Conservation (phyloP, 2,329 filamentous ascomycete species). For the Fusarium begoniae region DNA sequence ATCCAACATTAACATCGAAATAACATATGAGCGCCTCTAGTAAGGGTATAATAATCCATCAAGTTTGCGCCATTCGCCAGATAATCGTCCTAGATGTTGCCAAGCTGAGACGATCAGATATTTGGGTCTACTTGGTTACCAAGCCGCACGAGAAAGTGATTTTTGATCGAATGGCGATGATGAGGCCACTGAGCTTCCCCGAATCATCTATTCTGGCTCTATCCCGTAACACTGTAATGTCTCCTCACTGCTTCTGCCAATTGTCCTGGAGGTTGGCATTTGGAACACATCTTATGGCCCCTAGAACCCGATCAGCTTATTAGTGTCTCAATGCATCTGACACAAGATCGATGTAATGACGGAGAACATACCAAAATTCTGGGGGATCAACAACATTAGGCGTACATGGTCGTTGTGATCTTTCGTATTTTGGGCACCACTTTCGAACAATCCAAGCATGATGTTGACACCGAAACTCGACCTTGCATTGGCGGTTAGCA, state of each 20-base stretch:
- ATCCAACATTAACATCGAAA: not conserved
- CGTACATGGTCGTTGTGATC: conserved; percentile 34
- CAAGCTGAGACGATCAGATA: not conserved
- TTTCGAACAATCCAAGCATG: conserved; percentile 39
- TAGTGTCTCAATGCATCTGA: not conserved
- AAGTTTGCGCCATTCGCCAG: not conserved
- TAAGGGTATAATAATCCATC: not conserved
- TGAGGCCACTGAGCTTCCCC: not conserved
- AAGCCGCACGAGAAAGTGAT: not conserved
- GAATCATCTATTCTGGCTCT: not conserved
- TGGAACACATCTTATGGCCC: conserved; percentile 33
- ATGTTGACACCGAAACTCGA: conserved; percentile 39
- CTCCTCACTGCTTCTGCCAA: conserved; percentile 31
- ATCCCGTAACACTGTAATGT: conserved; percentile 20
- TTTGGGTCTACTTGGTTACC: not conserved
- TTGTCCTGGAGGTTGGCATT: conserved; percentile 33
- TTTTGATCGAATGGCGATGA: not conserved
- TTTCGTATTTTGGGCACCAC: conserved; percentile 38
- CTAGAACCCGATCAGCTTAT: conserved; percentile 11
- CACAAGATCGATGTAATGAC: not conserved
- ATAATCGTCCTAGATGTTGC: not conserved
- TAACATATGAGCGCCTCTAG: not conserved
- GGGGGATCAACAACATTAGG: conserved; percentile 38
- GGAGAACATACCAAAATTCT: conserved; percentile 35
- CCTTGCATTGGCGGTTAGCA: conserved; percentile 17